These are phyloP conservation scores for Saturnispora kantuleensis DNA, from an alignment of 805 yeast species.

Conservation along the genomic window DNA sequence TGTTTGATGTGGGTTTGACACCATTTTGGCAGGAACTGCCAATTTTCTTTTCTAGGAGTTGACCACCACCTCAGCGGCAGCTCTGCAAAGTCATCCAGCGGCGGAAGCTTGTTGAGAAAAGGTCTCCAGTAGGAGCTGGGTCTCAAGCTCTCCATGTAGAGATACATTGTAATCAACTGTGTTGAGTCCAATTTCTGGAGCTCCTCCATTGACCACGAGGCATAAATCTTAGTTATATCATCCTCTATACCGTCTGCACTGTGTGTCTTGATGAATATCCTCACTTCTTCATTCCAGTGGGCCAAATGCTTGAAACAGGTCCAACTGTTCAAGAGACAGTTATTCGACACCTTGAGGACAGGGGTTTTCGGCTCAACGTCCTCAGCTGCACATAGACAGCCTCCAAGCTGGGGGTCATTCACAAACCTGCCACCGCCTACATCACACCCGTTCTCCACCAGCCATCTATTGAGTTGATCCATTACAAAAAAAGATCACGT, in stretches of 20 bases:
- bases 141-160: slow-evolving; percentile 36
- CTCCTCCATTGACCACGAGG: slow-evolving; percentile 18
- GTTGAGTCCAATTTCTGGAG: slow-evolving; percentile 42
- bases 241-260: not conserved
- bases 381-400: slow-evolving; percentile 45
- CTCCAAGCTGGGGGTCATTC: slow-evolving; percentile 42
- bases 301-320: slow-evolving; percentile 39
- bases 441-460: not conserved
- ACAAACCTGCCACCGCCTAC: slow-evolving; percentile 28
- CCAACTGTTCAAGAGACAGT: slow-evolving; percentile 48
- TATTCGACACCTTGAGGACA: slow-evolving; percentile 47
- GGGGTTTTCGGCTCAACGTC: slow-evolving; percentile 32
- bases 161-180: slow-evolving; percentile 45
- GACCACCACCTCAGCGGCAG: slow-evolving; percentile 57
- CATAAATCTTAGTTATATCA: slow-evolving; percentile 12
- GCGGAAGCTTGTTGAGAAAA: slow-evolving; percentile 58
- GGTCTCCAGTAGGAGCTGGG: slow-evolving; percentile 54
- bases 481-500: not conserved
- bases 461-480: slow-evolving; percentile 2
- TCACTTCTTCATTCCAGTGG: slow-evolving; percentile 9
- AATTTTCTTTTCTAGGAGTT: slow-evolving; percentile 12
- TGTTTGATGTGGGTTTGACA: slow-evolving; percentile 31
- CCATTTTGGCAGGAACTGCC: slow-evolving; percentile 35
- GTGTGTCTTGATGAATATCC: not conserved
- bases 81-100: slow-evolving; percentile 36